Base-by-base conservation (phyloP, 371 early-diverging fungal species). In the Mortierella polycephala region DNA sequence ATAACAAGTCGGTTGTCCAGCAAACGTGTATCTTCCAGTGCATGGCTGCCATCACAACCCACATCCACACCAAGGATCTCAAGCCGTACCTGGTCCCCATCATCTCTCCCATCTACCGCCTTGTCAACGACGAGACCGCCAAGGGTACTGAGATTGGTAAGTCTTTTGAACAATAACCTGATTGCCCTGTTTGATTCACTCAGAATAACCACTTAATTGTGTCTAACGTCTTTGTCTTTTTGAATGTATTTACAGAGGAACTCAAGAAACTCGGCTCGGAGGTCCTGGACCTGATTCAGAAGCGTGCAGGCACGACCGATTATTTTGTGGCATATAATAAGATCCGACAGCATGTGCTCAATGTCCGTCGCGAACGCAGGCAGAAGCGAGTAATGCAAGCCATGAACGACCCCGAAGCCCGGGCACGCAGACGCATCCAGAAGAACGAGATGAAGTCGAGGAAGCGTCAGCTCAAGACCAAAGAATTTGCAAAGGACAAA, bases 1-100 rank as follows among this genome's bases (percentile, higher is more conserved):
- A 23, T 39, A 62, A 55, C 72, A 60, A 62, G 55, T 53, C 69
- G 20, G 64, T 59, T 42, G 69, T 71, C 20, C 80, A 95, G 89
- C 88, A 95, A 51, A 88, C 88, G 6, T 88, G 87, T 50, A 88
- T 94, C 44, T 96, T 95, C 84, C 92, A 95, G 75, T 93, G 91
- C 89, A 95, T 94, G 85, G 98, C 97, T n/a, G 96, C 96, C 11
- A 88, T 96, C 75, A 76, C 89, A 42, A 87, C 87, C 44, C 82
- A 85, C 37, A 85, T 96, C 47, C 85, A 86, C 0, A 49, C 88
- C 6, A 80, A 85, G 6, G 85, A 90, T 23, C 79, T 93, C 30
- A 69, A 75, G 23, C 86, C 90, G 3, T 94, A 93, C 68, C 65
- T 96, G 47, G 72, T 86, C 62, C 86, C 93, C 0, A 91, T 95